These are phyloP conservation scores for Globisporangium emineosum DNA, from an alignment of 352 stramenopile species.

Conservation along the genomic window DNA sequence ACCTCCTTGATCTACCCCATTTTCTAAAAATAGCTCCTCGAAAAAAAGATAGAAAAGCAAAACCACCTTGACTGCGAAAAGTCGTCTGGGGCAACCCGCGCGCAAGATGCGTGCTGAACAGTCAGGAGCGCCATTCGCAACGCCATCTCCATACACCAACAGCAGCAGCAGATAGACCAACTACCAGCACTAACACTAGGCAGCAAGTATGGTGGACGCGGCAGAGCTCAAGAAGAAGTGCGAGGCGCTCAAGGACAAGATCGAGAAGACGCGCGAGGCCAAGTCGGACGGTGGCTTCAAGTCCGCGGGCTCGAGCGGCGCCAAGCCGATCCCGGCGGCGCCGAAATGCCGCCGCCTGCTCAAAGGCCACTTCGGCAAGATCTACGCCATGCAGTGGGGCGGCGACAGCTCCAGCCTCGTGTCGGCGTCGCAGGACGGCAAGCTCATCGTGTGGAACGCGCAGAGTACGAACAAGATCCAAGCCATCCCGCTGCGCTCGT, in stretches of 20 bases:
- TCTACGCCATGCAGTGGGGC: conserved; percentile 99
- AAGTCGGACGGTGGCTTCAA: conserved; percentile 83
- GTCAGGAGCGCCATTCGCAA: neutral
- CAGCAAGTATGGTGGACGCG: conserved; percentile 54
- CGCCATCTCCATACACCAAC: neutral
- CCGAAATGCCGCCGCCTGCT: conserved; percentile 93
- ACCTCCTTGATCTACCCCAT: too few species aligned
- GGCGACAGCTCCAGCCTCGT: conserved; percentile 90
- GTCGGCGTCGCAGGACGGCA: conserved; percentile 96
- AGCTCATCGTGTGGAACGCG: conserved; percentile 99
- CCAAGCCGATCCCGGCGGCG: conserved; percentile 76
- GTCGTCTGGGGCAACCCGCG: neutral
- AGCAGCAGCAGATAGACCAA: neutral
- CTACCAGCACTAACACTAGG: neutral
- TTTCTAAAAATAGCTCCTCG: too few species aligned
- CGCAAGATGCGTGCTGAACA: neutral
- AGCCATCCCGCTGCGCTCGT: conserved; percentile 95
- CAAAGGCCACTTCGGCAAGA: conserved; percentile 99
- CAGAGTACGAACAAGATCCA: conserved; percentile 97
- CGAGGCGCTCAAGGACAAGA: conserved; percentile 84
- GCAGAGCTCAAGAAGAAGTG: conserved; percentile 87
- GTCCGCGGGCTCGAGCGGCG: conserved; percentile 46
- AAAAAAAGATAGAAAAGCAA: too few species aligned
- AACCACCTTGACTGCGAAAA: neutral
- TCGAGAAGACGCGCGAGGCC: conserved; percentile 75